phyloP scores from a whole-genome alignment of 352 stramenopile species.

The Blastocystis sp. region DNA sequence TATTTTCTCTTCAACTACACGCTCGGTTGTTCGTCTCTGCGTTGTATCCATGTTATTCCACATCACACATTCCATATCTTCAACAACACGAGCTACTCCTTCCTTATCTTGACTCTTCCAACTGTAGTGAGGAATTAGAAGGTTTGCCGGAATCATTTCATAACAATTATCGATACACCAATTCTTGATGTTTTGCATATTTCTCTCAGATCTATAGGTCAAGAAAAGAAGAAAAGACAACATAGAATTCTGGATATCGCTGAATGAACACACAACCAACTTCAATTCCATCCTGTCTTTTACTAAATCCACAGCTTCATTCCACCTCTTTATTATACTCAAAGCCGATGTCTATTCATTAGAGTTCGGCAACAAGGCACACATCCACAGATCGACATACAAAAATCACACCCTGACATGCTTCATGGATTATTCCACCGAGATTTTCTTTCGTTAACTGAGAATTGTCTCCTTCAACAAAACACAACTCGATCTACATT shows the following conservation, averaged over 20 bases:
- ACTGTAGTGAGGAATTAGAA: constrained; percentile 31
- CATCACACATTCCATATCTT: constrained; percentile 55
- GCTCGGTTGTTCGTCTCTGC: background rate
- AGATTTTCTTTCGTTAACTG: constrained; percentile 2
- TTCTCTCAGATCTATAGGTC: background rate
- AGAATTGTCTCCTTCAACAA: constrained; percentile 7
- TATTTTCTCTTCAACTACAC: constrained; percentile 8
- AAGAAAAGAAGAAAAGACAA: background rate
- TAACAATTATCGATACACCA: constrained; percentile 52
- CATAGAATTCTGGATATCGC: constrained; percentile 16
- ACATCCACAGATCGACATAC: constrained; percentile 22
- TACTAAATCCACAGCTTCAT: background rate
- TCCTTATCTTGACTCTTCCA: constrained; percentile 50
- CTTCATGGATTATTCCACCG: background rate
- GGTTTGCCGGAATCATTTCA: constrained; percentile 48
- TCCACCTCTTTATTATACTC: background rate
- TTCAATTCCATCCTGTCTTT: constrained; percentile 8
- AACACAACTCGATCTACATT: constrained; percentile 41
- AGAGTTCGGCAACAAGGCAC: background rate
- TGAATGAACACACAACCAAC: constrained; percentile 32
- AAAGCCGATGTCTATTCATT: background rate
- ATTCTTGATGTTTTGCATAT: background rate
- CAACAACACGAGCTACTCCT: constrained; percentile 15
- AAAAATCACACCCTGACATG: constrained; percentile 37
- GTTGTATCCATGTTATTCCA: constrained; percentile 19